These are phyloP conservation scores for Medicago lupulina DNA, from an alignment of 306 rosid genomes.

Conservation along the genomic window DNA sequence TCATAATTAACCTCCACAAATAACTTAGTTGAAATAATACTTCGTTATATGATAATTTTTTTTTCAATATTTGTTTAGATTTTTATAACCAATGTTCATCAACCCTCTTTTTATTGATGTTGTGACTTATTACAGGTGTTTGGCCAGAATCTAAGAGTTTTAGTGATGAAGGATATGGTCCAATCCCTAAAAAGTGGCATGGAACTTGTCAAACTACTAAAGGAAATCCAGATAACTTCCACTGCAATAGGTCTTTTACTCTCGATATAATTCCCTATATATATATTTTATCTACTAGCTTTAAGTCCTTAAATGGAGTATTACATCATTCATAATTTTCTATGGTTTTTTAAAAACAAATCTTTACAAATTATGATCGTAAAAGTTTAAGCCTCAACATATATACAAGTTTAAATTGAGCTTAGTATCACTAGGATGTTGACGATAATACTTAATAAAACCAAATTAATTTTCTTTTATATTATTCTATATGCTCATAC, in stretches of 20 bases:
- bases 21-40: neutral
- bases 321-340: too few species aligned
- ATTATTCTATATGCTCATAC: neutral
- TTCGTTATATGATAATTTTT: neutral
- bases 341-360: too few species aligned
- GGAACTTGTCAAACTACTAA: constrained; percentile 51
- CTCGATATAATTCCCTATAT: neutral
- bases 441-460: too few species aligned
- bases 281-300: too few species aligned
- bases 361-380: too few species aligned
- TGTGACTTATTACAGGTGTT: constrained; percentile 64
- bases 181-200: constrained; percentile 64
- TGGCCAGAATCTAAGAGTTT: constrained; percentile 87
- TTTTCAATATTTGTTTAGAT: too few species aligned
- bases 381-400: too few species aligned
- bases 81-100: too few species aligned
- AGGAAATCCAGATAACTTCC: constrained; percentile 4
- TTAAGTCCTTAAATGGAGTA: too few species aligned
- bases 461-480: neutral
- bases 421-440: too few species aligned
- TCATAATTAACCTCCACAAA: neutral
- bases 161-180: constrained; percentile 64
- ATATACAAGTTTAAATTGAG: too few species aligned
- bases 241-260: constrained; percentile 64
- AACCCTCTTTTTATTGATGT: neutral